Evolutionary conservation across 1,139 yeast genomes (phyloP).

Genomic region (Suhomyces anneliseae): DNA sequence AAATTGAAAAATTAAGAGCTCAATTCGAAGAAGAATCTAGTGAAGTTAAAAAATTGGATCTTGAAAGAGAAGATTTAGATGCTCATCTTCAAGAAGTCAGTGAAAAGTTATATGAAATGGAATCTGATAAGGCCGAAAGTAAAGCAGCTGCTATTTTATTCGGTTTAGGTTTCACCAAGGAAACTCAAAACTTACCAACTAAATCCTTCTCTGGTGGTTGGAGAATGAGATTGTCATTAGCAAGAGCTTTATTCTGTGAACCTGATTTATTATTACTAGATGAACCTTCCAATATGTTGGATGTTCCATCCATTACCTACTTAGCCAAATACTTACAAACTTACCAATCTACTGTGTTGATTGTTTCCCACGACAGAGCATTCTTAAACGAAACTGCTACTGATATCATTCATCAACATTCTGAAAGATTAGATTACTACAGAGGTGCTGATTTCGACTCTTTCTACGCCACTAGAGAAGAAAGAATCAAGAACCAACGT

Average conservation of each 20-base stretch:
- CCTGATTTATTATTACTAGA: slow-evolving; percentile 91
- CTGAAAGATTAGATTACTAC: slow-evolving; percentile 93
- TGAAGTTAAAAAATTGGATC: slow-evolving; percentile 78
- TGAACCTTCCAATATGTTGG: slow-evolving; percentile 99
- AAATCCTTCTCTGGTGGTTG: slow-evolving; percentile 98
- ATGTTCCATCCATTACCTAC: slow-evolving; percentile 96
- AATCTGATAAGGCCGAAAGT: slow-evolving; percentile 95
- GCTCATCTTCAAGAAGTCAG: slow-evolving; percentile 73
- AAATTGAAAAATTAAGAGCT: slow-evolving; percentile 65
- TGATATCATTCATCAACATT: slow-evolving; percentile 95
- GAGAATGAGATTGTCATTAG: slow-evolving; percentile 99
- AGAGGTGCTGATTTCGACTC: slow-evolving; percentile 92
- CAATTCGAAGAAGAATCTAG: slow-evolving; percentile 83
- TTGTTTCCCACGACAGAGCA: slow-evolving; percentile 97
- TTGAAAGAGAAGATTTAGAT: slow-evolving; percentile 86
- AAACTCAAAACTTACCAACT: slow-evolving; percentile 78
- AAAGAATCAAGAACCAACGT: slow-evolving; percentile 87
- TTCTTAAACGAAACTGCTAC: slow-evolving; percentile 97
- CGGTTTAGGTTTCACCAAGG: slow-evolving; percentile 91
- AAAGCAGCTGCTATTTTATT: slow-evolving; percentile 92
- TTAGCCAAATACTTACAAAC: slow-evolving; percentile 85
- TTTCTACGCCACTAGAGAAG: slow-evolving; percentile 91
- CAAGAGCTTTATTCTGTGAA: slow-evolving; percentile 95
- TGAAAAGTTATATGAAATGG: slow-evolving; percentile 86
- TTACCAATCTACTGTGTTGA: slow-evolving; percentile 88